A percentile compares a stretch with the other conserved stretches of the same genome.
Conservation (phyloP, 805 yeast species). For the Candida nanaspora region DNA sequence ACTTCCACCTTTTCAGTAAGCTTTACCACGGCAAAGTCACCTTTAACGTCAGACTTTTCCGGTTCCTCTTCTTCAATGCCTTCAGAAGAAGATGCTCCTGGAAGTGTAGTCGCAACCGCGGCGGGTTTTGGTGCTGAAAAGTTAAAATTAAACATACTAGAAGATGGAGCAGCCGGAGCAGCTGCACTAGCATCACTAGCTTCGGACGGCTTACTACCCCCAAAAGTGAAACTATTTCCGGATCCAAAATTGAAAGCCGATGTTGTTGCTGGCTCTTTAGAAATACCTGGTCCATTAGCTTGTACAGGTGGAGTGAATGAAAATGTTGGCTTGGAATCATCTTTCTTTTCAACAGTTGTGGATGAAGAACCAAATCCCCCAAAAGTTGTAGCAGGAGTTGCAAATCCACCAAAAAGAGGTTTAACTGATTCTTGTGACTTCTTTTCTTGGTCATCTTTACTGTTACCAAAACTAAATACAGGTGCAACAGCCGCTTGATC, state of each 20-base stretch:
- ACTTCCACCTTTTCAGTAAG: slow-evolving; percentile 46
- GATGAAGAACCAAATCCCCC: not conserved
- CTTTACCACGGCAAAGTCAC: slow-evolving; percentile 38
- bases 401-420: not conserved
- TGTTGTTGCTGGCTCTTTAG: not conserved
- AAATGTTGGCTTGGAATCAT: not conserved
- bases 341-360: not conserved
- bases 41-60: slow-evolving; percentile 33
- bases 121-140: slow-evolving; percentile 16
- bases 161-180: slow-evolving; percentile 2
- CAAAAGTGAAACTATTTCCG: no score
- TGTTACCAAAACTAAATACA: slow-evolving; percentile 1
- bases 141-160: slow-evolving; percentile 14
- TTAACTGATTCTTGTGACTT: not conserved
- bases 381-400: not conserved
- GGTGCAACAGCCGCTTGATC: no score
- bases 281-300: not conserved
- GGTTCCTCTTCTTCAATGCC: slow-evolving; percentile 7
- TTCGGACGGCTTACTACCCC: no score
- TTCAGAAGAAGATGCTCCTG: slow-evolving; percentile 1
- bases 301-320: not conserved
- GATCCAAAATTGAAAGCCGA: not conserved
- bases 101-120: slow-evolving; percentile 2
- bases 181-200: slow-evolving; percentile 11
- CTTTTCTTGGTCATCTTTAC: no score